Evolutionary conservation across 805 yeast genomes (phyloP).

Genomic region (Ogataea ramenticola): DNA sequence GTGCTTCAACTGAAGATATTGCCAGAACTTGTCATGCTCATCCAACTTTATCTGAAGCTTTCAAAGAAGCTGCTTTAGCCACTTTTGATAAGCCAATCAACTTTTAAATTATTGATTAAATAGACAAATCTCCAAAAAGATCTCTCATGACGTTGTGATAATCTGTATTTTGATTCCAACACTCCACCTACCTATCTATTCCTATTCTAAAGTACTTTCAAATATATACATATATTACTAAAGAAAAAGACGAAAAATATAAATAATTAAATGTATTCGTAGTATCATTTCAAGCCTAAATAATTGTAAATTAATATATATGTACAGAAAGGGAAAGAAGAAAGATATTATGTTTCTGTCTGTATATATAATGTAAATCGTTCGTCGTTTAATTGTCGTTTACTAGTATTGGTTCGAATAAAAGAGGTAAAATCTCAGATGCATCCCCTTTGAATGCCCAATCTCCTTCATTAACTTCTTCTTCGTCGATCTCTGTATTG

Average conservation of each 20-base stretch:
- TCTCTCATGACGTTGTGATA: too few relatives aligned
- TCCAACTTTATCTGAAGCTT: conserved; percentile 96
- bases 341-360: not conserved
- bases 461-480: conserved; percentile 30
- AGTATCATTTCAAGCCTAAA: too few relatives aligned
- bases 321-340: too few relatives aligned
- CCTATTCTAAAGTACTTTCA: not conserved
- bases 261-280: too few relatives aligned
- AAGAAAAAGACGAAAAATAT: not conserved
- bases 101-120: conserved; percentile 51
- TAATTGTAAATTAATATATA: too few relatives aligned
- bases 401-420: conserved; percentile 42
- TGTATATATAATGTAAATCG: not conserved
- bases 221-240: not conserved
- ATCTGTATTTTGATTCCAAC: too few relatives aligned
- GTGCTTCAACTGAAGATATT: conserved; percentile 96
- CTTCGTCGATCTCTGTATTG: conserved; percentile 57
- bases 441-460: conserved; percentile 85
- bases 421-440: conserved; percentile 58
- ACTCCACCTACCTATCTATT: too few relatives aligned
- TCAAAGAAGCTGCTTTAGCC: conserved; percentile 95
- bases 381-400: not conserved
- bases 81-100: conserved; percentile 89
- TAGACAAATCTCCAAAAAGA: too few relatives aligned
- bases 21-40: conserved; percentile 98